A percentile compares a stretch with the other conserved stretches of the same genome.
Evolutionary conservation across 2,329 filamentous ascomycete species (phyloP).

Genomic region (Hyphodiscus sp.): DNA sequence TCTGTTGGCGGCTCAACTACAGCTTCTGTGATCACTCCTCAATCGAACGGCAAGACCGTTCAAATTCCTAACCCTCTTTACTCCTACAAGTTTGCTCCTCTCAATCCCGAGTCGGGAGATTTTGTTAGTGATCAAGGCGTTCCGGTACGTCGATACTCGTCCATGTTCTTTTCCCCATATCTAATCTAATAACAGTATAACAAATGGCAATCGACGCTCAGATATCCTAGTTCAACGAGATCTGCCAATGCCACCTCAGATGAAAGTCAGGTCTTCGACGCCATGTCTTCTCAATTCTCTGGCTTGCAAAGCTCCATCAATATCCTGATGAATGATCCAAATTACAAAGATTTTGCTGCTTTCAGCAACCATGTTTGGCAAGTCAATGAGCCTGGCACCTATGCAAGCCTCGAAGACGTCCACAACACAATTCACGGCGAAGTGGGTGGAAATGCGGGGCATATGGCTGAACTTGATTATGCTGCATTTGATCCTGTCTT

Average conservation of each 20-base stretch:
- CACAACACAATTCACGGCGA: constrained; percentile 58
- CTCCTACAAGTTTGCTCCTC: constrained; percentile 52
- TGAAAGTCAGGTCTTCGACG: constrained; percentile 16
- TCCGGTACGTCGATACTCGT: constrained; percentile 6
- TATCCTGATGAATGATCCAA: constrained; percentile 33
- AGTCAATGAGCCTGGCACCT: constrained; percentile 13
- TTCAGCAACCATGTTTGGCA: constrained; percentile 65
- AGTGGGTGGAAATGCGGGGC: constrained; percentile 44
- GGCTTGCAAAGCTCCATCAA: constrained; percentile 19
- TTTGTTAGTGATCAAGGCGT: constrained; percentile 8
- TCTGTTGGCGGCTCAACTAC: constrained; percentile 13
- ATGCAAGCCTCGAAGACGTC: constrained; percentile 45
- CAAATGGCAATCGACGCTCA: constrained; percentile 19
- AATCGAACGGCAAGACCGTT: constrained; percentile 42
- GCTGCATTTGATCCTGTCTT: constrained; percentile 69
- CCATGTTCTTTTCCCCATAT: background rate
- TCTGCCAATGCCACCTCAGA: constrained; percentile 16
- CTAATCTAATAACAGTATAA: constrained; percentile 8
- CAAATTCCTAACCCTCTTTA: constrained; percentile 59
- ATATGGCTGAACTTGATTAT: constrained; percentile 65
- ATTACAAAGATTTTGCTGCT: constrained; percentile 58
- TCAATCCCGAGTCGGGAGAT: constrained; percentile 33
- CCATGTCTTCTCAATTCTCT: constrained; percentile 19
- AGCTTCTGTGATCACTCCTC: constrained; percentile 19
- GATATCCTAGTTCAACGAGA: constrained; percentile 16